Evolutionary conservation across 2,329 filamentous ascomycete genomes (phyloP).

Genomic region (Dothistroma septosporum): DNA sequence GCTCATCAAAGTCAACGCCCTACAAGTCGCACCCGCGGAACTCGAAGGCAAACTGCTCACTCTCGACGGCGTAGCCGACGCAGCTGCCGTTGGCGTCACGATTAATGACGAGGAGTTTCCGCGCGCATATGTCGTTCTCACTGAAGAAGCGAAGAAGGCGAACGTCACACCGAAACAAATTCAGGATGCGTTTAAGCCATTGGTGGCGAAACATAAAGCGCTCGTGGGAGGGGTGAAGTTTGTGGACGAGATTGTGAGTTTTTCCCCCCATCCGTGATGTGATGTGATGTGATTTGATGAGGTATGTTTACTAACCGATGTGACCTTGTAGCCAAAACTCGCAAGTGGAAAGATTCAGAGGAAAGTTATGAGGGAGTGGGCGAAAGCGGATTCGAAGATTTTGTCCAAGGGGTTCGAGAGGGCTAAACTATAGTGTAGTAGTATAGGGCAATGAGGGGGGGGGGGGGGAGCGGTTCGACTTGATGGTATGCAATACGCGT

Average conservation of each 20-base stretch:
- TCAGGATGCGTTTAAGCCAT: constrained; percentile 35
- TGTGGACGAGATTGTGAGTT: constrained; percentile 47
- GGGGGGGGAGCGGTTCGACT: no score
- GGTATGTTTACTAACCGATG: constrained; percentile 1
- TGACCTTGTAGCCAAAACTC: constrained; percentile 44
- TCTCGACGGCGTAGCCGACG: constrained; percentile 51
- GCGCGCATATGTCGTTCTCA: constrained; percentile 51
- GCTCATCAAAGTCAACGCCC: constrained; percentile 42
- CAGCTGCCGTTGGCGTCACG: constrained; percentile 53
- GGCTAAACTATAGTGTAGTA: constrained; percentile 13
- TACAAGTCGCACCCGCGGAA: constrained; percentile 33
- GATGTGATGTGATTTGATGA: neutral
- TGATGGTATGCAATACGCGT: no score
- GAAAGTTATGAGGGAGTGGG: constrained; percentile 55
- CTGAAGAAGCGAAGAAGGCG: constrained; percentile 43
- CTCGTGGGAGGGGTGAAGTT: constrained; percentile 44
- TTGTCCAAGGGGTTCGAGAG: constrained; percentile 25
- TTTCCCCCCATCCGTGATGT: neutral
- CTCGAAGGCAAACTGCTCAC: constrained; percentile 45
- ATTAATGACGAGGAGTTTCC: constrained; percentile 50
- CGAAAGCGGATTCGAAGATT: constrained; percentile 49
- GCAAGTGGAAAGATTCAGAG: constrained; percentile 57
- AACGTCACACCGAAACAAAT: constrained; percentile 36
- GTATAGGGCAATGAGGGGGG: no score
- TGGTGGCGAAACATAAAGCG: constrained; percentile 42